Conservation (phyloP, 2,329 filamentous ascomycete species). For the Diaporthe australafricana region DNA sequence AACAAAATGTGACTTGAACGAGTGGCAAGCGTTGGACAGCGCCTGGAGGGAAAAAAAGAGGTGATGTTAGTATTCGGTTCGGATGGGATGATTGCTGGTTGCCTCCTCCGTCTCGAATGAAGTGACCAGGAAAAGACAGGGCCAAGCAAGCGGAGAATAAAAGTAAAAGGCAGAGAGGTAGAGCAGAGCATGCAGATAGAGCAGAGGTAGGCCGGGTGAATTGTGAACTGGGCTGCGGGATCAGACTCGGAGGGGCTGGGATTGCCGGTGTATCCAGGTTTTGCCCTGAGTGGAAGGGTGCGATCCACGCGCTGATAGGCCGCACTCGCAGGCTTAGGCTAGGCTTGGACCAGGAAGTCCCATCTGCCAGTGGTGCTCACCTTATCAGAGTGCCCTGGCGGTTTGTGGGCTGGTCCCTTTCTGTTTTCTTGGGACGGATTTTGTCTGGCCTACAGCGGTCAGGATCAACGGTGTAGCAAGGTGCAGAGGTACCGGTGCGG, state of each 20-base stretch:
- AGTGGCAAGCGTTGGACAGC: constrained; percentile 37
- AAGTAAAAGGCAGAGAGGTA: constrained; percentile 22
- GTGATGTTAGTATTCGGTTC: constrained; percentile 30
- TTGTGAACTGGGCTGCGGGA: constrained; percentile 18
- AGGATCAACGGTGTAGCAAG: constrained; percentile 24
- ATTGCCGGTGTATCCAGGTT: constrained; percentile 29
- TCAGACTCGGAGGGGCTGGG: constrained; percentile 27
- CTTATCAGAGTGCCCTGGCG: constrained; percentile 17
- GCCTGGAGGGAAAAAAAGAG: constrained; percentile 31
- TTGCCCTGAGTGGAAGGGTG: constrained; percentile 19
- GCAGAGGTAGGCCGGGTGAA: constrained; percentile 1
- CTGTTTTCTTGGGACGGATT: constrained; percentile 19
- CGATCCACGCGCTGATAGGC: constrained; percentile 32
- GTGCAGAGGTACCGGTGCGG: constrained; percentile 19
- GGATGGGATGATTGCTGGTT: constrained; percentile 9
- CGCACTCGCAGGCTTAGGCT: constrained; percentile 20
- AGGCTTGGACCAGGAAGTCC: constrained; percentile 26
- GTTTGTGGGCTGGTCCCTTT: constrained; percentile 23
- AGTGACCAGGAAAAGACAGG: constrained; percentile 26
- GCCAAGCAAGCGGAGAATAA: constrained; percentile 21
- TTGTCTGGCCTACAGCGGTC: constrained; percentile 12
- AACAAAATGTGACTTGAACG: constrained; percentile 31
- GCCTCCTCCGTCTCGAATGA: constrained; percentile 21
- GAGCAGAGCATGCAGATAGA: constrained; percentile 15
- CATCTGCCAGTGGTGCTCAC: constrained; percentile 30